A percentile compares a stretch with the other conserved stretches of the same genome.
Conservation (phyloP, 2,329 filamentous ascomycete species). For the Aureobasidium sp. region DNA sequence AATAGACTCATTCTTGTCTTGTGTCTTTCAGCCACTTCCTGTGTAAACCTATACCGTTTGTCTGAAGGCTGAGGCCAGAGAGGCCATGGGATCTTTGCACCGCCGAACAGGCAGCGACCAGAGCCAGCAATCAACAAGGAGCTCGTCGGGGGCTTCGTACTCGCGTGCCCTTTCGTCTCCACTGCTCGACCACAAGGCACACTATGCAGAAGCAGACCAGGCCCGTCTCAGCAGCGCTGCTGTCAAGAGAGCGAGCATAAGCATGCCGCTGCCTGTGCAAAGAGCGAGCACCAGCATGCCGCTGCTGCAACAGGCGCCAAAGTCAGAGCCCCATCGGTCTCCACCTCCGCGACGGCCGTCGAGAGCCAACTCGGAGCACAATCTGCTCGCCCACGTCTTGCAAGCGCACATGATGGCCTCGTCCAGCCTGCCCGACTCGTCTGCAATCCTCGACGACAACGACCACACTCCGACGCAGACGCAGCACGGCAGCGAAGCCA, state of each 20-base stretch:
- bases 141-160: slow-evolving; percentile 32
- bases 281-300: background rate
- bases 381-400: slow-evolving; percentile 27
- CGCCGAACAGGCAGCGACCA: slow-evolving; percentile 22
- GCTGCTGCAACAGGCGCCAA: slow-evolving; percentile 33
- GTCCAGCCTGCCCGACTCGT: slow-evolving; percentile 24
- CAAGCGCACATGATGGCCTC: slow-evolving; percentile 20
- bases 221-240: slow-evolving; percentile 38
- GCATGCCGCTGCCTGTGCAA: slow-evolving; percentile 49
- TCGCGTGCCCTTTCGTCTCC: slow-evolving; percentile 29
- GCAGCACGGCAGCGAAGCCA: slow-evolving; percentile 43
- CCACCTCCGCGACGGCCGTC: slow-evolving; percentile 13
- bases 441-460: slow-evolving; percentile 39
- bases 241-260: slow-evolving; percentile 53
- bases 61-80: too few relatives aligned
- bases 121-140: slow-evolving; percentile 28
- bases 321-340: background rate
- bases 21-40: background rate
- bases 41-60: background rate
- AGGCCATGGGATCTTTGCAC: slow-evolving; percentile 16
- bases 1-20: background rate
- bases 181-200: slow-evolving; percentile 43
- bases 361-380: background rate
- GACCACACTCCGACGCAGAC: slow-evolving; percentile 21
- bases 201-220: slow-evolving; percentile 51